phyloP scores from a whole-genome alignment of 495 filamentous ascomycete genomes.

The Aspergillus asperescens region DNA sequence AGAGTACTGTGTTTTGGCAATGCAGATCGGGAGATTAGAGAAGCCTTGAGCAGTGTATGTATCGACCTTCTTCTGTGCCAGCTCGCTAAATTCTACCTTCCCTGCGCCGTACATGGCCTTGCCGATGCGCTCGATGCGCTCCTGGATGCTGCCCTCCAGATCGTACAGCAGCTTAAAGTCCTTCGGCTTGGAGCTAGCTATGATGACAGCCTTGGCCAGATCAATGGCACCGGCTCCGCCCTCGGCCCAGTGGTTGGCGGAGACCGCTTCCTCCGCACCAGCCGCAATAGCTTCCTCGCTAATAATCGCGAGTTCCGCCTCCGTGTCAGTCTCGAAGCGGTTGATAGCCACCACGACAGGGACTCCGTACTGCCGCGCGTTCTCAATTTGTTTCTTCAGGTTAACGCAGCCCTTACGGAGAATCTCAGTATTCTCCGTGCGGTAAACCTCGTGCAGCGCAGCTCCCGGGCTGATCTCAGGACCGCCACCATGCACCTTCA shows the following conservation, averaged over 20 bases:
- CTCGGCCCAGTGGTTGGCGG: slow-evolving; percentile 95
- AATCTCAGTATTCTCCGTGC: slow-evolving; percentile 87
- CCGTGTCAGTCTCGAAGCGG: slow-evolving; percentile 88
- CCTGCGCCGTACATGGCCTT: slow-evolving; percentile 90
- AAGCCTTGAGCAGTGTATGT: slow-evolving; percentile 91
- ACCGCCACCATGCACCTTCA: slow-evolving; percentile 95
- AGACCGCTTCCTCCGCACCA: slow-evolving; percentile 87
- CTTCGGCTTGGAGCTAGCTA: slow-evolving; percentile 76
- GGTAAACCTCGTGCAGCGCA: slow-evolving; percentile 76
- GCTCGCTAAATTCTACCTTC: slow-evolving; percentile 86
- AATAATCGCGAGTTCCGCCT: slow-evolving; percentile 83
- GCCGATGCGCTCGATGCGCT: slow-evolving; percentile 88
- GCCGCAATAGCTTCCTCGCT: slow-evolving; percentile 87
- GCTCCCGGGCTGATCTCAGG: slow-evolving; percentile 86
- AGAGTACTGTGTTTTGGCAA: slow-evolving; percentile 97
- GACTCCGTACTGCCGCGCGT: slow-evolving; percentile 81
- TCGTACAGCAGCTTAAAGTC: slow-evolving; percentile 85
- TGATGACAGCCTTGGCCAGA: slow-evolving; percentile 80
- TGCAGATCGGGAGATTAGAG: slow-evolving; percentile 86
- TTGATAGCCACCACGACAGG: slow-evolving; percentile 98
- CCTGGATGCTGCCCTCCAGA: slow-evolving; percentile 73
- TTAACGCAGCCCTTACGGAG: slow-evolving; percentile 88
- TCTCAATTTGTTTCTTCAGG: slow-evolving; percentile 86
- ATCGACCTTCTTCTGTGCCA: slow-evolving; percentile 93
- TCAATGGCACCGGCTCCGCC: slow-evolving; percentile 89